phyloP scores from a whole-genome alignment of 805 yeast genomes.

The Ogataea polymorpha region DNA sequence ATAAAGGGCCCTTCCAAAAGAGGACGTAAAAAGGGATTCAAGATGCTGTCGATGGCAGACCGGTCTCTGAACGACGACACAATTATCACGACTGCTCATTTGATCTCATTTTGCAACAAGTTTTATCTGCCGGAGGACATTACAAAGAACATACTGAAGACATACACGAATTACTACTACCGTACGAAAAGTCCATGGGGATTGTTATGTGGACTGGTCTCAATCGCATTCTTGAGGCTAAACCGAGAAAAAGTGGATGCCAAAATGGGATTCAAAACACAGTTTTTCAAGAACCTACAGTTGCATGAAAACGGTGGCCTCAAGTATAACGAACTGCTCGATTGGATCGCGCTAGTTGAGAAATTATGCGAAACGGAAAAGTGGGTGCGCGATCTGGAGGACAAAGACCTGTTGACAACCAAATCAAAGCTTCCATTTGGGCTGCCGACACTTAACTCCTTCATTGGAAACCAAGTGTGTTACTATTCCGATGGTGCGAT shows the following conservation, averaged over 20 bases:
- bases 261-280: conserved; percentile 47
- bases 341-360: conserved; percentile 53
- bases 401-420: conserved; percentile 31
- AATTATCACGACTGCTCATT: conserved; percentile 35
- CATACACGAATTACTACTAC: conserved; percentile 47
- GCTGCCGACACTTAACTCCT: conserved; percentile 22
- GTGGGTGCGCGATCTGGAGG: conserved; percentile 55
- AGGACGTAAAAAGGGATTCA: conserved; percentile 18
- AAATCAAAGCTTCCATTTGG: conserved; percentile 32
- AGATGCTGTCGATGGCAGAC: conserved; percentile 14
- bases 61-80: conserved; percentile 11
- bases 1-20: conserved; percentile 9
- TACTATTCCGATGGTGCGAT: conserved; percentile 31
- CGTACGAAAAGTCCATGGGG: conserved; percentile 67
- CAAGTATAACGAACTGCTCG: conserved; percentile 45
- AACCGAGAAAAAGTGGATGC: conserved; percentile 44
- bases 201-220: conserved; percentile 61
- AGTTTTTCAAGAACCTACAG: conserved; percentile 49
- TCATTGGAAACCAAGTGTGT: conserved; percentile 20
- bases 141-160: conserved; percentile 47
- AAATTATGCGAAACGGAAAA: conserved; percentile 52
- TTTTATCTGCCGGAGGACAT: conserved; percentile 58
- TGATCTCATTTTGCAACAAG: conserved; percentile 53
- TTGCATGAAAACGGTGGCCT: conserved; percentile 52
- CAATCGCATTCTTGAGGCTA: conserved; percentile 54